Conservation (phyloP, 2,329 filamentous ascomycete genomes). For the Ophiostoma sp. region DNA sequence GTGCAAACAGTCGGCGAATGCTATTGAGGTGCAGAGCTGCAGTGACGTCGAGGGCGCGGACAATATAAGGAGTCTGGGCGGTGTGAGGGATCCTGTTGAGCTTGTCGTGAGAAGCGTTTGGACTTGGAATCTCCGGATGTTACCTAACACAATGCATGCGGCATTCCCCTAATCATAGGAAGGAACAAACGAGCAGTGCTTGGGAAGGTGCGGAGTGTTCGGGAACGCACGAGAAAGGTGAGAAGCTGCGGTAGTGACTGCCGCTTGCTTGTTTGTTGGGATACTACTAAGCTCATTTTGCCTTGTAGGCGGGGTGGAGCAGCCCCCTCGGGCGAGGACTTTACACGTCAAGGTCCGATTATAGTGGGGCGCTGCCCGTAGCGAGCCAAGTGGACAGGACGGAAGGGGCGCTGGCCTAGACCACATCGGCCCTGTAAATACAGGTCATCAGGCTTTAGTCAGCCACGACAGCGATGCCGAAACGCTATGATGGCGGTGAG, state of each 20-base stretch:
- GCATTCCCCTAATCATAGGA: neutral
- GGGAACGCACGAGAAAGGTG: neutral
- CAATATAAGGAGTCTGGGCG: neutral
- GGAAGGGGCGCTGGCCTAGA: neutral
- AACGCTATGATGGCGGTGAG: neutral
- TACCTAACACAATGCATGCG: constrained; percentile 2
- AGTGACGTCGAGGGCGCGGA: neutral
- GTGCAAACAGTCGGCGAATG: neutral
- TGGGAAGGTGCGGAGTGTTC: neutral
- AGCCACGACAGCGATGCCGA: neutral
- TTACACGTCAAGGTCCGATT: neutral
- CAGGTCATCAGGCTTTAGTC: neutral
- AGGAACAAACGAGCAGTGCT: neutral
- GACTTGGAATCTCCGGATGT: neutral
- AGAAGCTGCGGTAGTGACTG: constrained; percentile 7
- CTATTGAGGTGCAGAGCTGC: neutral
- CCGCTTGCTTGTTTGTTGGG: neutral
- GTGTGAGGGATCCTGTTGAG: neutral
- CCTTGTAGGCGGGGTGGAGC: constrained; percentile 3
- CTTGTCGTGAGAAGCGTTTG: neutral
- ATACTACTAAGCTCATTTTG: neutral
- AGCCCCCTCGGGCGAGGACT: neutral
- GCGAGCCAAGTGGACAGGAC: neutral
- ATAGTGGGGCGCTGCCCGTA: constrained; percentile 1
- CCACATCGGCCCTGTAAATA: neutral